These are phyloP conservation scores for Laburnicola sp. DNA, from an alignment of 2,329 filamentous ascomycete genomes.

Conservation along the genomic window DNA sequence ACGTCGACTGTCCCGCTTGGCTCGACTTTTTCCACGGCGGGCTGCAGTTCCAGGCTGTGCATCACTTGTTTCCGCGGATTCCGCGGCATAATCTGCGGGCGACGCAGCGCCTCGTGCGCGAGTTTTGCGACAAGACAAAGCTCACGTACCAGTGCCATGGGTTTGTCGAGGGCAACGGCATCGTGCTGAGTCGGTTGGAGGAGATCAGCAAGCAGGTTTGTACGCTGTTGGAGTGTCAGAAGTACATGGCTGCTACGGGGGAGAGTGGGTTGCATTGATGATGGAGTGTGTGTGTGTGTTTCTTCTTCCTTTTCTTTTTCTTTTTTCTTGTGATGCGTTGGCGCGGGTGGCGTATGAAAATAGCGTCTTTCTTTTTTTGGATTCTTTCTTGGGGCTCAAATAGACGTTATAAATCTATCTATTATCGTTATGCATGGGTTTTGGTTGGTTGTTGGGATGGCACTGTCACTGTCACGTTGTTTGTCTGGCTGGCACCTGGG, in stretches of 20 bases:
- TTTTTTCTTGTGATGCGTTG: too few relatives aligned
- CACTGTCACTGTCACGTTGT: too few relatives aligned
- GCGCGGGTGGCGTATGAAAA: too few relatives aligned
- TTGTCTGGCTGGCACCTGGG: too few relatives aligned
- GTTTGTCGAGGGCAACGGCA: constrained; percentile 80
- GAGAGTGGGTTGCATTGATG: constrained; percentile 42
- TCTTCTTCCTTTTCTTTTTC: too few relatives aligned
- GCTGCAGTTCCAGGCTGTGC: constrained; percentile 85
- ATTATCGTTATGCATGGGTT: too few relatives aligned
- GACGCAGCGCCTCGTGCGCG: constrained; percentile 73
- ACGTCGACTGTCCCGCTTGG: constrained; percentile 85
- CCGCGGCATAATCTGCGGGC: constrained; percentile 80
- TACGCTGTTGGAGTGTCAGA: constrained; percentile 49
- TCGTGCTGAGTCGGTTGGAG: constrained; percentile 74
- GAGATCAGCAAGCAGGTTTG: constrained; percentile 80
- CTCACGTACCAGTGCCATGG: constrained; percentile 86
- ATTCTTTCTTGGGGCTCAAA: too few relatives aligned
- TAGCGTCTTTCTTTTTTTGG: too few relatives aligned
- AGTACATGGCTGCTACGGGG: constrained; percentile 45
- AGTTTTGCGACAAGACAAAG: constrained; percentile 79
- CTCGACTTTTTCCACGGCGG: constrained; percentile 88
- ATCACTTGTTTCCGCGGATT: constrained; percentile 82
- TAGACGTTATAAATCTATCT: too few relatives aligned
- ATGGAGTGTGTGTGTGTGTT: too few relatives aligned
- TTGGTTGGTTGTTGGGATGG: too few relatives aligned